Conservation (phyloP, 1,284 basidiomycete species). For the Ganoderma boninense region DNA sequence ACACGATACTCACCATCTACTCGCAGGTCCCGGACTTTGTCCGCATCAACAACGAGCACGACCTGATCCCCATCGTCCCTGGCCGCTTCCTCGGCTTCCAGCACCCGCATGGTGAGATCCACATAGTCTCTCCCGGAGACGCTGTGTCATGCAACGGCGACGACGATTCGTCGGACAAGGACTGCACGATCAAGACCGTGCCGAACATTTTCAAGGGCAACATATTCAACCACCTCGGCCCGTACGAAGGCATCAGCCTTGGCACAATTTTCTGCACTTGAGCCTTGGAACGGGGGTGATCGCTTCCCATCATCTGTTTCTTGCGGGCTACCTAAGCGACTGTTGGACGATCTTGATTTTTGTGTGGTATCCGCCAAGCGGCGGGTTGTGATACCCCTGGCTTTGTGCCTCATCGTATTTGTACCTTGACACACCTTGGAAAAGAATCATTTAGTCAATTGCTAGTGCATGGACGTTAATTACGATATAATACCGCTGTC, state of each 20-base stretch:
- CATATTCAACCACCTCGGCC: constrained; percentile 60
- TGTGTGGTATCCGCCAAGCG: neutral
- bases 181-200: constrained; percentile 55
- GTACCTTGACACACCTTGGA: neutral
- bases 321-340: neutral
- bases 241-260: constrained; percentile 61
- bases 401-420: neutral
- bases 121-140: constrained; percentile 42
- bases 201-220: constrained; percentile 52
- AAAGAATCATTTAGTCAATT: neutral
- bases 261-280: constrained; percentile 56
- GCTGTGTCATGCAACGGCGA: constrained; percentile 46
- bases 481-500: neutral
- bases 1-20: neutral
- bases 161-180: constrained; percentile 56
- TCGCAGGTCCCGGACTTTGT: constrained; percentile 43
- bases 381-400: neutral
- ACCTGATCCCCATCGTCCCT: constrained; percentile 51
- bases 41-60: constrained; percentile 48
- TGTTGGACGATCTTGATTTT: neutral
- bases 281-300: neutral
- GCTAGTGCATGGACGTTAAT: neutral
- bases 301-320: too few relatives aligned
- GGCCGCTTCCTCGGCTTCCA: constrained; percentile 49
- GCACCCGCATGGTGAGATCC: constrained; percentile 48